A percentile compares a stretch with the other conserved stretches of the same genome.
These are phyloP conservation scores for Citrus inodora DNA, from an alignment of 345 rosid genomes.

Conservation along the genomic window DNA sequence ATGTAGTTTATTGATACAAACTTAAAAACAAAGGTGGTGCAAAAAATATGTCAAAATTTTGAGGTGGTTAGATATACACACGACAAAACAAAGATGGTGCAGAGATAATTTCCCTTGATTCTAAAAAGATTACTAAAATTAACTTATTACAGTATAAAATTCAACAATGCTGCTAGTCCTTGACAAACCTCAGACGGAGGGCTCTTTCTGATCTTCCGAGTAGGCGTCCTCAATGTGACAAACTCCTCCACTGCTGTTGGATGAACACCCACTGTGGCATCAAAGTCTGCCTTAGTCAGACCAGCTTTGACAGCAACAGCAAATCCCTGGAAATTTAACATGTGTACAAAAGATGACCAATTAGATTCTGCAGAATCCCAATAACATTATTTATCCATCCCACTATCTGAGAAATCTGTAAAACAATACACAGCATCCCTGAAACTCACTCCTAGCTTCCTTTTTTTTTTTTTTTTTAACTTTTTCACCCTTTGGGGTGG, in stretches of 20 bases:
- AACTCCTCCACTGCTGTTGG: conserved; percentile 93
- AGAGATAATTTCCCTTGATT: too few relatives aligned
- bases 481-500: too few relatives aligned
- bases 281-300: conserved; percentile 82
- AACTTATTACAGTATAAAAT: neutral
- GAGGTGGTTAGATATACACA: too few relatives aligned
- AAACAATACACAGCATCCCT: neutral
- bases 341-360: neutral
- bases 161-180: conserved; percentile 1
- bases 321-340: conserved; percentile 52
- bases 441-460: neutral
- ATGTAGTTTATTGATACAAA: too few relatives aligned
- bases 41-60: too few relatives aligned
- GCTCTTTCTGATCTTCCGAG: conserved; percentile 60
- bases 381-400: neutral
- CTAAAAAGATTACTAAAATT: neutral
- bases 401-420: neutral
- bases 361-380: neutral
- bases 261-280: conserved; percentile 87
- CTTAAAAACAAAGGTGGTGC: too few relatives aligned
- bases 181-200: conserved; percentile 65
- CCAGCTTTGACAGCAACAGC: conserved; percentile 95
- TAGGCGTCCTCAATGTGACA: conserved; percentile 85
- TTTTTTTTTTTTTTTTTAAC: too few relatives aligned
- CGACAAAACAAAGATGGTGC: too few relatives aligned